Evolutionary conservation across 805 yeast genomes (phyloP), one percentile per base, ranked within the genome.

Genomic region (Ogataea parapolymorpha): DNA sequence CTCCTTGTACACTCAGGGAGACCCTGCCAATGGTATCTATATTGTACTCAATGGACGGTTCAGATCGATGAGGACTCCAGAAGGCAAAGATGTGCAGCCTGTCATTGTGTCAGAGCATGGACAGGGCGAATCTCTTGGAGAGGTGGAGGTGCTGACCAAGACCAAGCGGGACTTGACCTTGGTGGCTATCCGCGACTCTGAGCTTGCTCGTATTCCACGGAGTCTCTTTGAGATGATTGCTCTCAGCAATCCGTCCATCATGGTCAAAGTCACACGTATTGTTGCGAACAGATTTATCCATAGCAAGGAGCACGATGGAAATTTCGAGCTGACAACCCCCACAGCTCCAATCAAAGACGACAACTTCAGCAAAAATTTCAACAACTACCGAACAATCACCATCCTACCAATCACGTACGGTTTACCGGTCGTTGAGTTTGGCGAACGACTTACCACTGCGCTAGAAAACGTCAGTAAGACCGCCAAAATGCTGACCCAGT

Each of bases 71-170:
- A 41, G 48, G 4, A 41, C 62, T 41, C 28, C 51, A n/a, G 50
- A 57, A 41, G 38, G 45, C 11, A 51, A 51, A n/a, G 48, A 38
- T 6, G 32, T 48, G 5, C 22, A 23, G 9, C 32, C 34, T 6
- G 35, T 40, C 4, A 44, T 48, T 14, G 42, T 81, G 12, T 85
- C 84, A 2, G 99, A 91, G 58, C 82, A 79, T 55, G 96, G 97
- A 2, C 95, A 89, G 60, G 97, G 97, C 6, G 95, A 88, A 53
- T 85, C 95, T 29, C 75, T 93, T 45, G 99, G 98, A 3, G 98
- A 91, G 62, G 83, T 93, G 7, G 99, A 91, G 61, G 97, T 91
- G 3, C 70, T 91, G 46, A 88, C 95, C 0, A 88, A 88, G 10
- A 74, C 83, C 9, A 73, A 80, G 42, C 74, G 95, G 58, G 73